These are phyloP conservation scores for Parafenestella ontariensis DNA, from an alignment of 2,329 filamentous ascomycete species.

Conservation along the genomic window DNA sequence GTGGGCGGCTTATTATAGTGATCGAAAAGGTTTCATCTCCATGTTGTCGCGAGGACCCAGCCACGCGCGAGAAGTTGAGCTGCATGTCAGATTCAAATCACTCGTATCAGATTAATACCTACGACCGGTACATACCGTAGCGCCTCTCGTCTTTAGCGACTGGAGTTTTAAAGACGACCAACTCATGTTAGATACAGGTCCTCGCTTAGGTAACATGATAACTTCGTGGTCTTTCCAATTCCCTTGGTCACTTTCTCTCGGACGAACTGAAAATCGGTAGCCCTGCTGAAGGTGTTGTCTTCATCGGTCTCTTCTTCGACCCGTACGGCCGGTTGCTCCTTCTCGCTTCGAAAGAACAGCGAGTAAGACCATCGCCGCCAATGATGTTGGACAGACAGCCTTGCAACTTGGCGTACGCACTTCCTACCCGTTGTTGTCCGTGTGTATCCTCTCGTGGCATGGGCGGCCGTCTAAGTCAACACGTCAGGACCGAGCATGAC, in stretches of 20 bases:
- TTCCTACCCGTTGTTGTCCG: constrained; percentile 4
- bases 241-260: too few species aligned
- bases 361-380: not conserved
- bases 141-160: too few species aligned
- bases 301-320: not conserved
- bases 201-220: too few species aligned
- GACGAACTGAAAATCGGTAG: too few species aligned
- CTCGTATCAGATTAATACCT: not conserved
- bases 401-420: not conserved
- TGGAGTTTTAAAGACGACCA: too few species aligned
- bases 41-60: not conserved
- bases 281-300: not conserved
- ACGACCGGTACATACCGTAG: not conserved
- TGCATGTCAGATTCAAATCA: not conserved
- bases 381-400: not conserved
- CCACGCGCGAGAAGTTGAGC: not conserved
- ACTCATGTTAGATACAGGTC: too few species aligned
- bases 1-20: not conserved
- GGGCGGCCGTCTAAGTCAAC: not conserved
- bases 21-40: not conserved
- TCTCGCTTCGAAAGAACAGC: not conserved
- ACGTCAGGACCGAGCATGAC: constrained; percentile 2
- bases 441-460: not conserved
- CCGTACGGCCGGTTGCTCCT: not conserved
- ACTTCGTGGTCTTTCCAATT: too few species aligned